Percentiles rank a stretch among this genome's conserved stretches.
These are phyloP conservation scores for Ceratocystis eucalypticola DNA, from an alignment of 2,329 filamentous ascomycete genomes.

Conservation along the genomic window DNA sequence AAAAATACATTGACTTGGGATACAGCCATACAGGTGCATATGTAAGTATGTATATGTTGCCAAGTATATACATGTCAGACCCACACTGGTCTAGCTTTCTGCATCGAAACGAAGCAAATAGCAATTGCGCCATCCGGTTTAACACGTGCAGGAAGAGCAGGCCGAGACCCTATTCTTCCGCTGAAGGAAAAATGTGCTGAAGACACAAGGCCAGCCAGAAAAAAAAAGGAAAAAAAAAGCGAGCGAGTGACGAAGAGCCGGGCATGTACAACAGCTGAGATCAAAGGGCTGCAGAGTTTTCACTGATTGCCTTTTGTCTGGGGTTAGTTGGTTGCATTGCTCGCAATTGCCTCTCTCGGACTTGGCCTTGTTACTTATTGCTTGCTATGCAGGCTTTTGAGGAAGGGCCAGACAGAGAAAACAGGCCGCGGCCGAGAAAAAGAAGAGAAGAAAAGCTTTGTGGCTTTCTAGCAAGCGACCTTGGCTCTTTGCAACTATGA, in stretches of 20 bases:
- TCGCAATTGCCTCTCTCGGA: neutral
- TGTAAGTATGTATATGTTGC: too few species aligned
- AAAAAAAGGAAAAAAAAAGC: neutral
- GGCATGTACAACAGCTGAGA: neutral
- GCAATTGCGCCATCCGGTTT: neutral
- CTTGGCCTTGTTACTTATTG: neutral
- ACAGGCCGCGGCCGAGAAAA: neutral
- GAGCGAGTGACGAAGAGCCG: neutral
- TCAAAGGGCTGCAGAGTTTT: neutral
- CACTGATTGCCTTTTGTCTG: neutral
- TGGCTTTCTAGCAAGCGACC: too few species aligned
- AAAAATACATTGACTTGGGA: conserved; percentile 3
- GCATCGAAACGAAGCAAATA: neutral
- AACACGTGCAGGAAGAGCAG: neutral
- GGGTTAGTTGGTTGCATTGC: neutral
- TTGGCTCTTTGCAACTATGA: too few species aligned
- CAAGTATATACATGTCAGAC: conserved; percentile 1
- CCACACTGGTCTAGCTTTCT: neutral
- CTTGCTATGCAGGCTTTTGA: neutral
- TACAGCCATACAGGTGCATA: too few species aligned
- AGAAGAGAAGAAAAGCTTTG: too few species aligned
- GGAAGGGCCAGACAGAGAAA: neutral
- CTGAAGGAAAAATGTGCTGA: neutral
- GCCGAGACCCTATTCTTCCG: neutral
- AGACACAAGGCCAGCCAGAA: neutral